Percentiles rank a stretch among this genome's conserved stretches.
phyloP scores from a whole-genome alignment of 192 early-diverging fungal species.

The Phycomyces nitens region DNA sequence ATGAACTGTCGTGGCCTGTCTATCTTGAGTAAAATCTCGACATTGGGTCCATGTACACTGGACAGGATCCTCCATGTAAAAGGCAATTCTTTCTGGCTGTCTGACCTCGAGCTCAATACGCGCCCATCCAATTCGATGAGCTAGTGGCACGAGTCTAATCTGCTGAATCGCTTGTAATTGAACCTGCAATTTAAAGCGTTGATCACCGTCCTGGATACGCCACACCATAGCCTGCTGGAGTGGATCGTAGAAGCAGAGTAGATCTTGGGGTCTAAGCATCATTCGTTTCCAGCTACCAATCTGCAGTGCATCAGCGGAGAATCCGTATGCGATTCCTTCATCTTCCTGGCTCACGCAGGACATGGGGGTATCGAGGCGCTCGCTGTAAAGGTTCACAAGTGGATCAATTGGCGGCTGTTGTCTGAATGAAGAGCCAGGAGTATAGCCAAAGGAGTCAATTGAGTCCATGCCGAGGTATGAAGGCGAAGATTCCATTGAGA shows the following conservation, averaged over 20 bases:
- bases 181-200: constrained; percentile 38
- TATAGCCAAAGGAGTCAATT: constrained; percentile 20
- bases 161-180: constrained; percentile 55
- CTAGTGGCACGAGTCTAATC: constrained; percentile 40
- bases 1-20: constrained; percentile 49
- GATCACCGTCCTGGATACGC: constrained; percentile 56
- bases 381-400: not conserved
- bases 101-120: constrained; percentile 20
- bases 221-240: constrained; percentile 45
- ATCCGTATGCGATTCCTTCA: constrained; percentile 27
- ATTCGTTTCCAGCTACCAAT: constrained; percentile 67
- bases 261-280: constrained; percentile 42
- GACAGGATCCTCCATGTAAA: constrained; percentile 41
- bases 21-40: constrained; percentile 60
- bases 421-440: constrained; percentile 1
- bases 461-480: not conserved
- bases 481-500: not conserved
- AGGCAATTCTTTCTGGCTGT: constrained; percentile 41
- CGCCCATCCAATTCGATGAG: constrained; percentile 39
- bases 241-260: constrained; percentile 51
- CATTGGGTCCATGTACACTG: constrained; percentile 52
- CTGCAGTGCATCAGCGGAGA: constrained; percentile 51
- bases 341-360: not conserved
- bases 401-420: constrained; percentile 2
- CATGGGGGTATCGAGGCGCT: not conserved